Conservation (phyloP, 805 yeast species). For the Ogataea pini region DNA sequence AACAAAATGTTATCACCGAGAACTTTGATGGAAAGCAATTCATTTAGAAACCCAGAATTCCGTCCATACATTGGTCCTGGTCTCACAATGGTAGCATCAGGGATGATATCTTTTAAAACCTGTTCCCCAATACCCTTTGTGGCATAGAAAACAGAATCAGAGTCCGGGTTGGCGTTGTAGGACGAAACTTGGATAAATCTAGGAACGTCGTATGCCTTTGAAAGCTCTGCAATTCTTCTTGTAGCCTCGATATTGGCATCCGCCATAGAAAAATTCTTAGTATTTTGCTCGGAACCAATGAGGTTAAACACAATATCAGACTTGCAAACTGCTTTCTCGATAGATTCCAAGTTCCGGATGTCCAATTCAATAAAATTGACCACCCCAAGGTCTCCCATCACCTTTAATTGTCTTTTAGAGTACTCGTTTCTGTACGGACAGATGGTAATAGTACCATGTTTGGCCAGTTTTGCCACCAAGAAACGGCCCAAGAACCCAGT, state of each 20-base stretch:
- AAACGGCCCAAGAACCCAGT: constrained; percentile 78
- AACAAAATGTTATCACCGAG: constrained; percentile 67
- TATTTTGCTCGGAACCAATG: constrained; percentile 72
- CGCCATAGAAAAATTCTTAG: constrained; percentile 80
- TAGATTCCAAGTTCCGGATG: constrained; percentile 70
- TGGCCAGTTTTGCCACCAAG: constrained; percentile 69
- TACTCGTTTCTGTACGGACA: constrained; percentile 82
- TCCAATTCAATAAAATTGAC: constrained; percentile 83
- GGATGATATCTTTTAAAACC: constrained; percentile 63
- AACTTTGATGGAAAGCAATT: constrained; percentile 53
- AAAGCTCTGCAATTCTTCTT: constrained; percentile 73
- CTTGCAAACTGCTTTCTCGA: constrained; percentile 74
- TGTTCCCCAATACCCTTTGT: constrained; percentile 80
- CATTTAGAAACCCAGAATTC: constrained; percentile 68
- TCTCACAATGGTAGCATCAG: constrained; percentile 81
- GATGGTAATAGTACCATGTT: constrained; percentile 76
- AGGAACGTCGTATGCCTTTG: constrained; percentile 68
- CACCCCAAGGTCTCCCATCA: constrained; percentile 84
- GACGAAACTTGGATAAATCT: constrained; percentile 78
- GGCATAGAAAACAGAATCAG: constrained; percentile 70
- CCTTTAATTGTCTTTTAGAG: constrained; percentile 75
- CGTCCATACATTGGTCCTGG: constrained; percentile 81
- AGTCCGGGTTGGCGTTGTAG: constrained; percentile 69
- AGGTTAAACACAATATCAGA: constrained; percentile 82
- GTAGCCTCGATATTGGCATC: constrained; percentile 82